Evolutionary conservation across 2,329 filamentous ascomycete genomes (phyloP), one percentile per base, ranked within the genome.

Genomic region (Hypomyces rosellus): DNA sequence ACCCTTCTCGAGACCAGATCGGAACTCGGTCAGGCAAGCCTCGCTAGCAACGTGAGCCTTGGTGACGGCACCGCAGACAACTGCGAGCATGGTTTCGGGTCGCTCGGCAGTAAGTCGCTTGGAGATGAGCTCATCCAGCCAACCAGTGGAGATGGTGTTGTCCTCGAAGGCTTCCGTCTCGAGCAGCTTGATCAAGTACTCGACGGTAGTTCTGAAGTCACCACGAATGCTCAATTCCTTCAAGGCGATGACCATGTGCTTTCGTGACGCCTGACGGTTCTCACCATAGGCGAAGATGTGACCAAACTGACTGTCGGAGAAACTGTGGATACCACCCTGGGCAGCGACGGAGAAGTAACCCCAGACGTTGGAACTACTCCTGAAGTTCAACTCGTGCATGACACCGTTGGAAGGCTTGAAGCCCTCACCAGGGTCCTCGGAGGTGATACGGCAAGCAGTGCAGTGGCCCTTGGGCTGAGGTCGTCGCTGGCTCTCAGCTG

Each of bases 361-460:
- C 93, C 93, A 99, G 50, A 97, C 93, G 61, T 99, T 99, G 56
- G 93, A 97, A 69, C 90, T 96, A 76, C 88, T 95, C 66, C 93
- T 84, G 83, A 99, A 99, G 79, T 99, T 99, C 65, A 99, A 77
- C 66, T 99, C 93, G 75, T 97, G 93, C 83, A 99, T 95, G 48
- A 92, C 95, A 83, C 93, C 93, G 64, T 92, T 95, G 42, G 93
- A 99, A 52, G 93, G 93, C 81, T 99, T 99, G 84, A 99, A 99
- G 48, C 93, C 93, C 78, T 99, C 93, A 63, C 95, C 93, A 9
- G 93, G 93, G 68, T 99, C 93, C 71, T 99, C 93, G 0, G 93
- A 99, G 22, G 93, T 99, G 73, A 99, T 99, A 82, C 93, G 89
- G 75, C 93, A 99, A 55, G 93, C 93, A 22, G 95, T 99, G 61